Percentiles rank a stretch among this genome's conserved stretches.
Evolutionary conservation across 306 rosid genomes (phyloP).

Genomic region (Sphenostylis stenocarpa): DNA sequence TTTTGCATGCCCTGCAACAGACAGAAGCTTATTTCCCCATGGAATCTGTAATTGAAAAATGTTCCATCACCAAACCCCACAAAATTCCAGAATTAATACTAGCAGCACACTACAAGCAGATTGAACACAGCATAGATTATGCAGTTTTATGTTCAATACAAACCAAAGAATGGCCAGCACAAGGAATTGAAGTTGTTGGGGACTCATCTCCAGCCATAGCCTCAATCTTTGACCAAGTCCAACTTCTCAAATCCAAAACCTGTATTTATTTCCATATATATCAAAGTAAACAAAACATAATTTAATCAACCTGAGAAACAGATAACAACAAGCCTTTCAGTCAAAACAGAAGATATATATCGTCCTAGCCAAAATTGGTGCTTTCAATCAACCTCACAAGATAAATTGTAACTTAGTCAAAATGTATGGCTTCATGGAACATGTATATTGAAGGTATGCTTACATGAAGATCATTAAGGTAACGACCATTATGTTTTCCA

Average conservation of each 20-base stretch:
- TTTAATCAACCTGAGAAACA: slow-evolving; percentile 10
- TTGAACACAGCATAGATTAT: slow-evolving; percentile 8
- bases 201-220: slow-evolving; percentile 57
- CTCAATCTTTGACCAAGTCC: slow-evolving; percentile 86
- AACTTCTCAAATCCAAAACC: slow-evolving; percentile 91
- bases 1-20: slow-evolving; percentile 86
- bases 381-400: no score
- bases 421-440: slow-evolving; percentile 18
- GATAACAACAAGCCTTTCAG: not conserved
- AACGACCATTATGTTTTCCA: slow-evolving; percentile 98
- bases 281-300: not conserved
- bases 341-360: no score
- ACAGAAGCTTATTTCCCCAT: slow-evolving; percentile 82
- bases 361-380: no score
- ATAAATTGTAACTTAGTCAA: not conserved
- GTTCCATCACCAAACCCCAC: not conserved
- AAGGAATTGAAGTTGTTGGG: slow-evolving; percentile 54
- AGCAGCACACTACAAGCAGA: slow-evolving; percentile 15
- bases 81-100: slow-evolving; percentile 25
- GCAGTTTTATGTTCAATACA: slow-evolving; percentile 38
- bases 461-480: slow-evolving; percentile 87
- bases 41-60: slow-evolving; percentile 58
- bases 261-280: slow-evolving; percentile 38
- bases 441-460: slow-evolving; percentile 38
- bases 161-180: slow-evolving; percentile 97